A percentile compares a stretch with the other conserved stretches of the same genome.
Conservation (phyloP, 371 early-diverging fungal genomes). For the Lichtheimia corymbifera region DNA sequence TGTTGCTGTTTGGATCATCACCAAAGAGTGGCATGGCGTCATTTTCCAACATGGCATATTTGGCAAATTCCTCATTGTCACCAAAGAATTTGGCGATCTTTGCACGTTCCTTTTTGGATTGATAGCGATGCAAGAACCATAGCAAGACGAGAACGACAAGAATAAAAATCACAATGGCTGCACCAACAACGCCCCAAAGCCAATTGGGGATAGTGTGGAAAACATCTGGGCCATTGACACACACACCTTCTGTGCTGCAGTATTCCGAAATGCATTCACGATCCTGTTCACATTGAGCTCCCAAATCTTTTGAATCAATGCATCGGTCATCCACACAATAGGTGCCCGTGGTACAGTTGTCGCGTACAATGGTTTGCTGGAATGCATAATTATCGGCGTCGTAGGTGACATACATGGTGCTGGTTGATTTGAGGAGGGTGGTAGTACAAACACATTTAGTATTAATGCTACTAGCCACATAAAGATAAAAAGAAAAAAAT, state of each 20-base stretch:
- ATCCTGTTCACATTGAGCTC: constrained; percentile 35
- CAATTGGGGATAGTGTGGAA: constrained; percentile 39
- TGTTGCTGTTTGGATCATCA: not conserved
- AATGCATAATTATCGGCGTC: constrained; percentile 27
- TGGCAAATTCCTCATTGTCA: constrained; percentile 44
- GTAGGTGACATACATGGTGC: constrained; percentile 33
- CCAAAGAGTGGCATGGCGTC: constrained; percentile 12
- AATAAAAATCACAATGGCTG: constrained; percentile 37
- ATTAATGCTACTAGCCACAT: too few species aligned
- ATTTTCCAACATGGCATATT: constrained; percentile 35
- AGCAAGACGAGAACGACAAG: constrained; percentile 26
- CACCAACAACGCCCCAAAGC: constrained; percentile 45
- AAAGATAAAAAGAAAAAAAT: not conserved
- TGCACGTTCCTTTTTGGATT: constrained; percentile 43
- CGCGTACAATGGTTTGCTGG: constrained; percentile 43
- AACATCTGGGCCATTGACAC: constrained; percentile 44
- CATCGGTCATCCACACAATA: constrained; percentile 33
- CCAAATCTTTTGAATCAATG: constrained; percentile 25
- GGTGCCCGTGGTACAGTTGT: constrained; percentile 47
- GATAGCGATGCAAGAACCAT: constrained; percentile 49
- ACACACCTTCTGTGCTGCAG: constrained; percentile 32
- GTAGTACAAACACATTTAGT: too few species aligned
- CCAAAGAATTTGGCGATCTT: constrained; percentile 46
- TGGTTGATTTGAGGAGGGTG: too few species aligned
- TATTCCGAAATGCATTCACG: constrained; percentile 45